phyloP scores from a whole-genome alignment of 2,329 filamentous ascomycete genomes.

The Fusarium mangiferae region DNA sequence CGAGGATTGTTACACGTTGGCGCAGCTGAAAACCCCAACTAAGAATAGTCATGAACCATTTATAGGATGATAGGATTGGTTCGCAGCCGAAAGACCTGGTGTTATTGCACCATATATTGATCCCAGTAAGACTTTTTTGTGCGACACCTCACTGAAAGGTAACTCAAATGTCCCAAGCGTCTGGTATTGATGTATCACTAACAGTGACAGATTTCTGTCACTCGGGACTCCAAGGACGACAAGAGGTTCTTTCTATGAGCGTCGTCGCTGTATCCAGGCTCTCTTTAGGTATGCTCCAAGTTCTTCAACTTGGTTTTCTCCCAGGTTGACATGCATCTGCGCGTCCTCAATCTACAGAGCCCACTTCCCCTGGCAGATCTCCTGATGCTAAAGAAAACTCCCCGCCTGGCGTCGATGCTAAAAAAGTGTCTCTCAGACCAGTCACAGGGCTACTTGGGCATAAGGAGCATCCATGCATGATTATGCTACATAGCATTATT shows the following conservation, averaged over 20 bases:
- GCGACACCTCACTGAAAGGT: background rate
- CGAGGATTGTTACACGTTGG: background rate
- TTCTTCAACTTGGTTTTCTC: background rate
- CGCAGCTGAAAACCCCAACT: background rate
- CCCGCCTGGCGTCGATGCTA: slow-evolving; percentile 9
- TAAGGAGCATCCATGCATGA: background rate
- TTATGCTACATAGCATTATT: background rate
- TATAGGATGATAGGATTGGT: background rate
- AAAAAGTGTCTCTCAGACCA: slow-evolving; percentile 1
- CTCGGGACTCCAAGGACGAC: background rate
- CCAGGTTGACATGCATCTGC: slow-evolving; percentile 23
- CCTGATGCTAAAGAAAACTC: slow-evolving; percentile 8
- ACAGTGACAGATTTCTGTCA: background rate
- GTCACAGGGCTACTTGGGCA: slow-evolving; percentile 8
- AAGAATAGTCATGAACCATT: background rate
- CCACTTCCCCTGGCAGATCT: slow-evolving; percentile 36
- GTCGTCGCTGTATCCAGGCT: background rate
- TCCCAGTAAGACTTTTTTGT: background rate
- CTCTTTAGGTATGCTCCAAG: background rate
- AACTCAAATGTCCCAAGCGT: background rate
- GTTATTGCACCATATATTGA: background rate
- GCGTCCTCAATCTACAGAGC: slow-evolving; percentile 33
- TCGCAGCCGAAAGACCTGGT: background rate
- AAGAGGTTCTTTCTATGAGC: background rate
- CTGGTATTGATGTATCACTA: background rate